Evolutionary conservation across 1,284 basidiomycete species (phyloP), one percentile per base, ranked within the genome.

Genomic region (Leccinum ponderosum): DNA sequence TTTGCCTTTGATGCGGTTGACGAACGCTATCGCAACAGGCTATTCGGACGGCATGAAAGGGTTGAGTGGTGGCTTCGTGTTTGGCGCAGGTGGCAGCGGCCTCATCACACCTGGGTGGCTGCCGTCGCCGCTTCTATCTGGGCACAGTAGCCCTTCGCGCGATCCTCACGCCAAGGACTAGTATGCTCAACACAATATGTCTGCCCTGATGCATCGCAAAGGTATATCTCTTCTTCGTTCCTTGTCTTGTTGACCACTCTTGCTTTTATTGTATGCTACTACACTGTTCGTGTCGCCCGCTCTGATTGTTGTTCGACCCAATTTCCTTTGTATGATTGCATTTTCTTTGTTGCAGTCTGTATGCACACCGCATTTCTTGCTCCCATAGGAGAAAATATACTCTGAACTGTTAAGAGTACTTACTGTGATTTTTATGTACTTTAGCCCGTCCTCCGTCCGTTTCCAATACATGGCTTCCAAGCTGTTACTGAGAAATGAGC

Each of bases 21-120:
- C 31, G n/a, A 54, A 56, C 44, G n/a, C 4, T 27, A 35, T 58
- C 57, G 64, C 47, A 56, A 65, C 65, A 93, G 91, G 91, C 1
- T 93, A 90, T 67, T 83, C 84, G 53, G 89, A 89, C 64, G 81
- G 85, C 22, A 81, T 91, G 77, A 91, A 93, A 71, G 90, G 89
- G 4, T 77, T 93, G 17, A 89, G 86, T 64, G 91, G 90, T 35
- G 91, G 91, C 3, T 93, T 93, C 70, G 86, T 93, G 37, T 93
- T 87, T 68, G 91, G 91, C 7, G 82, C 87, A 2, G 89, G 89
- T 22, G 91, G 91, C 11, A 91, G 87, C 66, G 90, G 70, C 22
- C 72, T 74, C 8, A 77, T 77, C 48, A 77, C 75, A 22, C 74
- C 73, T n/a, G 73, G 73, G 5, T 76, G 71, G 69, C 50, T 76